Percentiles rank a stretch among this genome's conserved stretches.
phyloP scores from a whole-genome alignment of 2,329 filamentous ascomycete genomes.

The Beauveria medogensis region DNA sequence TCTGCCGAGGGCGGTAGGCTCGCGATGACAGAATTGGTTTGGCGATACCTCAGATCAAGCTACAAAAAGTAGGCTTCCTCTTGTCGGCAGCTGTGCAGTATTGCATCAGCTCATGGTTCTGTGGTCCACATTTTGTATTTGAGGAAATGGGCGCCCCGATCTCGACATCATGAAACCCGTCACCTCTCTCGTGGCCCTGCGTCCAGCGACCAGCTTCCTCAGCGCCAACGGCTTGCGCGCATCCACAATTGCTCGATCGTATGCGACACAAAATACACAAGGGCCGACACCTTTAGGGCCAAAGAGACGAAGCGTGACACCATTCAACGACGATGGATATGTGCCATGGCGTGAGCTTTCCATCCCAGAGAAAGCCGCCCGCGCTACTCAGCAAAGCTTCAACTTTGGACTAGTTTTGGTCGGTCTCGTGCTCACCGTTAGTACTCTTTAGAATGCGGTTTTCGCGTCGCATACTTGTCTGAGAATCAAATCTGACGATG shows the following conservation, averaged over 20 bases:
- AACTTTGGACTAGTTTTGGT: slow-evolving; percentile 73
- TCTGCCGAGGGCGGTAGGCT: slow-evolving; percentile 32
- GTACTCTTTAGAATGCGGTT: slow-evolving; percentile 16
- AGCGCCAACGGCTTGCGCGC: slow-evolving; percentile 25
- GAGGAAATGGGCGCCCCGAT: slow-evolving; percentile 26
- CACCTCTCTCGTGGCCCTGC: slow-evolving; percentile 29
- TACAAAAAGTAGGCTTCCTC: neutral
- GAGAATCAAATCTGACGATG: neutral
- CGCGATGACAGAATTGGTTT: slow-evolving; percentile 3
- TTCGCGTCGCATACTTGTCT: neutral
- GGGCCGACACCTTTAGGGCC: slow-evolving; percentile 32
- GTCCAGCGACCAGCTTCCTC: slow-evolving; percentile 22
- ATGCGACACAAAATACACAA: slow-evolving; percentile 50
- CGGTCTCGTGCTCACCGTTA: slow-evolving; percentile 68
- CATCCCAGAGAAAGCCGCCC: slow-evolving; percentile 66
- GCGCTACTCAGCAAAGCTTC: slow-evolving; percentile 83
- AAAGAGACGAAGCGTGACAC: slow-evolving; percentile 63
- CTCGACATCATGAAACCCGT: slow-evolving; percentile 39
- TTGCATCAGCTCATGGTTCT: neutral
- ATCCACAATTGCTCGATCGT: slow-evolving; percentile 37
- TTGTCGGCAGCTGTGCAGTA: neutral
- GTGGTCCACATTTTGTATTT: neutral
- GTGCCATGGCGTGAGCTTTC: slow-evolving; percentile 76
- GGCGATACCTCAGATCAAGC: neutral
- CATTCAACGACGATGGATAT: slow-evolving; percentile 77